Base-by-base conservation (phyloP, 108 stramenopile species). In the Pseudonitzschia pungens region DNA sequence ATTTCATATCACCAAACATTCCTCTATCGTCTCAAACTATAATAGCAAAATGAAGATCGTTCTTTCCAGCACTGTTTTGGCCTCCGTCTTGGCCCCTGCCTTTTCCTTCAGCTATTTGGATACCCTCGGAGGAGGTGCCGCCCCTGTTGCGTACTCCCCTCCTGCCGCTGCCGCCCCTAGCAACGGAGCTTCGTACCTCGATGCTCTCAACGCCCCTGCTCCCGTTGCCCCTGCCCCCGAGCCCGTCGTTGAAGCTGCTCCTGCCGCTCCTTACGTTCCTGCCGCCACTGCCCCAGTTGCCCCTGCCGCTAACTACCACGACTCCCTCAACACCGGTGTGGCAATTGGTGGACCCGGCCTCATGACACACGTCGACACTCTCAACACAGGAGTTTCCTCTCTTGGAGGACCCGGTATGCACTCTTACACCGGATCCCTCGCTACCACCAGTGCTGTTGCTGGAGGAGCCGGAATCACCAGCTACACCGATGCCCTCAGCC, bases 51-150 rank as follows among this genome's bases (percentile, higher is more conserved):
- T 76, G 75, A 76, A 76, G 59, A 15, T 76, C 31, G 62, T 65
- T n/a, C 36, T 74, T 42, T 74, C 69, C 18, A 64, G 44, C 36
- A 56, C 59, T 28, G 31, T 76, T 26, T 63, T 76, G 62, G 75
- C 69, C 24, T 43, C 40, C 20, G 42, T 70, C 40, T 31, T 76
- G 32, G 68, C 75, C 18, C 75, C 75, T 64, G 75, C 50, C 32
- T 31, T 52, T 44, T 70, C 75, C 48, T 76, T 76, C 68, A 70
- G 69, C 40, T 76, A 76, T 53, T 54, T 76, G 58, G 75, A 76
- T 32, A 50, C 58, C 45, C 69, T 76, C 58, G 50, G 40, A 50
- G 74, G 66, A 36, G 71, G 43, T 42, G 24, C 24, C 26, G 54
- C 54, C 26, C 24, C 54, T 43, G 32, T 31, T 10, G 18, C 36